Conservation (phyloP, 805 yeast genomes). For the Candida adriatica region DNA sequence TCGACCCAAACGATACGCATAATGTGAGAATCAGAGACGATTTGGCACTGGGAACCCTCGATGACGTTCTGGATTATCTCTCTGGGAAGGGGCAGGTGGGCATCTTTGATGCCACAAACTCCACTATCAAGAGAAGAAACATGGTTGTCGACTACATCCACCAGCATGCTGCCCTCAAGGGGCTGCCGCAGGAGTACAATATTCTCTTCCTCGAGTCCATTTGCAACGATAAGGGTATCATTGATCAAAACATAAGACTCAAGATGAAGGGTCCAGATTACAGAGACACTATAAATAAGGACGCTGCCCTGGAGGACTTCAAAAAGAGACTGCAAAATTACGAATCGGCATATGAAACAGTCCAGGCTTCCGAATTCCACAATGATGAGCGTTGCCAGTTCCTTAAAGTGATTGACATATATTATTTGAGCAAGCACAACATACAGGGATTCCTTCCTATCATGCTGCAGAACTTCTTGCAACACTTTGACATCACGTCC, state of each 20-base stretch:
- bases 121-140: constrained; percentile 36
- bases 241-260: constrained; percentile 25
- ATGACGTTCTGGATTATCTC: constrained; percentile 28
- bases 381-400: constrained; percentile 45
- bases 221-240: constrained; percentile 22
- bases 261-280: constrained; percentile 30
- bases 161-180: constrained; percentile 26
- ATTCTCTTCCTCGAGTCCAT: constrained; percentile 35
- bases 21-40: constrained; percentile 34
- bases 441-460: constrained; percentile 30
- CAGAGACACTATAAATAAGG: constrained; percentile 12
- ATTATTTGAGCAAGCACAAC: constrained; percentile 48
- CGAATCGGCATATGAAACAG: constrained; percentile 45
- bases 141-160: constrained; percentile 34
- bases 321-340: constrained; percentile 44
- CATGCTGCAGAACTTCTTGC: constrained; percentile 15
- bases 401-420: constrained; percentile 56
- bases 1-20: constrained; percentile 31
- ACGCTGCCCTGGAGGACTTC: constrained; percentile 25
- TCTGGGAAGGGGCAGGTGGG: constrained; percentile 36
- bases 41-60: constrained; percentile 40
- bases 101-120: constrained; percentile 47
- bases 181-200: constrained; percentile 30
- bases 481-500: constrained; percentile 13
- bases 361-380: constrained; percentile 30